Base-by-base conservation (phyloP, 768 basidiomycete genomes). In the Boletellus ananas region DNA sequence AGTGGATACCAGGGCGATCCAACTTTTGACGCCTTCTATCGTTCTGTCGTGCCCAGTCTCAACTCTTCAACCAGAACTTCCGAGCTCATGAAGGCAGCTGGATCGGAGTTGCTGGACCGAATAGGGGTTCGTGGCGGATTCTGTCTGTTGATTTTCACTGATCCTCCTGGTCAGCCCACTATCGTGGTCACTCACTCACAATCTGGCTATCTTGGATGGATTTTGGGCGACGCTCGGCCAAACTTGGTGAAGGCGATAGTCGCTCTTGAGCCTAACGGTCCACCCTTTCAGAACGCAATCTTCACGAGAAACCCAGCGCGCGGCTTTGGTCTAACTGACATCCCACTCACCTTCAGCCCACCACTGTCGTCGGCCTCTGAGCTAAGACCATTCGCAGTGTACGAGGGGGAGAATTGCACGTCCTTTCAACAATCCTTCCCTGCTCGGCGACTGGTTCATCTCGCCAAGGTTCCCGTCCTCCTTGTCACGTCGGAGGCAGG, bases 171-270 rank as follows among this genome's bases (percentile, higher is more conserved):
- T 14, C 42, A 79, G 77, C 75, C 76, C 17, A 73, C 62, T 3
- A 63, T 78, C 21, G 53, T 80, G n/a, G 52, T 79, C 23, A 76
- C 77, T 1, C 79, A 80, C 56, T 79, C 79, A 2, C 78, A 79
- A 53, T 69, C 76, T 29, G 79, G 77, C 3, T 69, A 62, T 40
- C 67, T 74, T 39, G 78, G 76, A 20, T 80, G 79, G 79, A 60
- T 72, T 20, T 58, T 80, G 13, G 79, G 68, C 10, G 79, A 80
- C 45, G 62, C 71, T 4, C 66, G 76, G 21, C 78, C 79, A 2
- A 58, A 61, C 17, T 56, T 70, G 31, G 68, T 80, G 31, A 75
- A 71, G 57, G 74, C 72, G 12, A 77, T 80, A 20, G 63, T 79
- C 23, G 70, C 78, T 3, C 58, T 80, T 16, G 79, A 80, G 55